A percentile compares a stretch with the other conserved stretches of the same genome.
phyloP scores from a whole-genome alignment of 2,329 filamentous ascomycete species.

The Albophoma yamanashiensis region DNA sequence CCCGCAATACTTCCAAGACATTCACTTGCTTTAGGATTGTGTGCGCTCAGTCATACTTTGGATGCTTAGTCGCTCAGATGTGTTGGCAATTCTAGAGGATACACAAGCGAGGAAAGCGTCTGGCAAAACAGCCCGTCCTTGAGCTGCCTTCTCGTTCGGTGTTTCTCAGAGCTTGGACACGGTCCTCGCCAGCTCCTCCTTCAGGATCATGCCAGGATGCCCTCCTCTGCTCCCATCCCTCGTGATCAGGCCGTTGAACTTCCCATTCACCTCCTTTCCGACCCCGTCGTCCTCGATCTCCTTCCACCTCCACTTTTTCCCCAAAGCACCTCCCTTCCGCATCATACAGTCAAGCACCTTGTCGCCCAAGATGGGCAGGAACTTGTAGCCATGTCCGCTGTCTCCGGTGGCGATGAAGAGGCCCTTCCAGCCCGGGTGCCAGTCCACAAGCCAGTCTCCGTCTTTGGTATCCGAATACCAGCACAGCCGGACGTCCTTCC shows the following conservation, averaged over 20 bases:
- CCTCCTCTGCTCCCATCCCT: conserved; percentile 45
- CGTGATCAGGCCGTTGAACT: conserved; percentile 30
- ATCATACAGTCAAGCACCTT: conserved; percentile 47
- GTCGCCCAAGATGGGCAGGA: conserved; percentile 54
- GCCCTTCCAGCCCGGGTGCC: conserved; percentile 50
- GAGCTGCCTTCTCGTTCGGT: conserved; percentile 2
- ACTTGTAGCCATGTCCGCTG: conserved; percentile 59
- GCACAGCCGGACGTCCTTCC: conserved; percentile 53
- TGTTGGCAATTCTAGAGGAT: background rate
- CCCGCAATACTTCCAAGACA: background rate
- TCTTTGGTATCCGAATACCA: conserved; percentile 69
- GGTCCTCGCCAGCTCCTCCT: conserved; percentile 26
- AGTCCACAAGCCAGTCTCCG: conserved; percentile 61
- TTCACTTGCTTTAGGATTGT: background rate
- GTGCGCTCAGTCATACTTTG: background rate
- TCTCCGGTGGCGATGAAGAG: conserved; percentile 53
- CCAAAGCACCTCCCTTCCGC: conserved; percentile 37
- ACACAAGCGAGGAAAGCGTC: background rate
- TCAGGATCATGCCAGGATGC: conserved; percentile 31
- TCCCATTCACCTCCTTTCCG: conserved; percentile 22
- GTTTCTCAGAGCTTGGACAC: conserved; percentile 3
- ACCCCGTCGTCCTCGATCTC: conserved; percentile 30
- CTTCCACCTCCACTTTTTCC: conserved; percentile 54
- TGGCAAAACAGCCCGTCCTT: background rate
- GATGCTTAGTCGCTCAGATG: background rate